These are phyloP conservation scores for Scutellaria barbata DNA, from an alignment of 257 asterid genomes.

Conservation along the genomic window DNA sequence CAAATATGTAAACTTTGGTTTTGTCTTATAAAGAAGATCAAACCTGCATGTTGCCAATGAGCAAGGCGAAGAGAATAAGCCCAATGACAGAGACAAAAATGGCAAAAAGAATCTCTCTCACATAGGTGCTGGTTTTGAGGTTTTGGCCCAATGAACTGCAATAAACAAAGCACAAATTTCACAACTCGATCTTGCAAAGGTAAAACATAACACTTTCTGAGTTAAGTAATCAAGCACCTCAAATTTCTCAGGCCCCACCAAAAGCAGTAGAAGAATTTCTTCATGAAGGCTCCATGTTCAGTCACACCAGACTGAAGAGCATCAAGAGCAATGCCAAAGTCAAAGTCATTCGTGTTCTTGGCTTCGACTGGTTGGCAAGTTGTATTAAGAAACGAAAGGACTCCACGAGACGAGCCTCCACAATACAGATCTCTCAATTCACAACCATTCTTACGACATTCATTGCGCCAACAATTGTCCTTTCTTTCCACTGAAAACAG, in stretches of 20 bases:
- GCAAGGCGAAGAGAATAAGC: conserved; percentile 46
- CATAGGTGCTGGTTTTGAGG: conserved; percentile 51
- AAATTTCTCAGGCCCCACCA: conserved; percentile 85
- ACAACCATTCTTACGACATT: conserved; percentile 39
- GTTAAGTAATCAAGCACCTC: conserved; percentile 44
- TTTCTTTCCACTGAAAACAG: conserved; percentile 61
- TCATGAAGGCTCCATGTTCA: conserved; percentile 42
- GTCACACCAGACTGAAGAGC: conserved; percentile 60
- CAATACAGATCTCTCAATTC: conserved; percentile 45
- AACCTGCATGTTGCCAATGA: conserved; percentile 60
- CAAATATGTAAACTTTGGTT: neutral
- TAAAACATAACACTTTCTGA: neutral
- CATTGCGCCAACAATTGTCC: conserved; percentile 60
- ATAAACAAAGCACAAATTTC: neutral
- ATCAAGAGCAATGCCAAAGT: conserved; percentile 69
- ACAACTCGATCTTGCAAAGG: neutral
- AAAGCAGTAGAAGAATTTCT: conserved; percentile 62
- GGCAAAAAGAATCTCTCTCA: conserved; percentile 49
- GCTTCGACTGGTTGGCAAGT: conserved; percentile 51
- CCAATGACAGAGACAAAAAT: conserved; percentile 48
- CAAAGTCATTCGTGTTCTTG: conserved; percentile 44
- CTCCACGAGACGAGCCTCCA: neutral
- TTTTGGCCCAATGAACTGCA: conserved; percentile 60
- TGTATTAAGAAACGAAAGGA: conserved; percentile 42
- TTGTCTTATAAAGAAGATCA: neutral